Conservation (phyloP, 1,284 basidiomycete genomes). For the Cerrena zonata region DNA sequence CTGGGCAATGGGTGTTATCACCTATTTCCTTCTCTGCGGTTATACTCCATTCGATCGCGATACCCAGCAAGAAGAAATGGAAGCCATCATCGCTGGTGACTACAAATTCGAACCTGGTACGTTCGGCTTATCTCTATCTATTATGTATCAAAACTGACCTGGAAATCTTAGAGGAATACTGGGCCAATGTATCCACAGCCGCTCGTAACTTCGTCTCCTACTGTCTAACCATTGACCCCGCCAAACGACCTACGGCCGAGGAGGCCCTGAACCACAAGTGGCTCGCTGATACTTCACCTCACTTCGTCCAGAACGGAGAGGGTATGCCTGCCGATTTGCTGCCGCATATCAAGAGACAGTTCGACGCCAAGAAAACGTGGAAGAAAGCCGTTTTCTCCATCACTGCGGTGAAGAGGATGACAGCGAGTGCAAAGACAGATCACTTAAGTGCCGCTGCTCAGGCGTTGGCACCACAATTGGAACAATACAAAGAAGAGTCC, state of each 20-base stretch:
- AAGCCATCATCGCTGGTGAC: conserved; percentile 87
- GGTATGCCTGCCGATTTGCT: conserved; percentile 76
- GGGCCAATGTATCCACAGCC: conserved; percentile 75
- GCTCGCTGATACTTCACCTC: conserved; percentile 63
- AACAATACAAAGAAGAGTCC: conserved; percentile 75
- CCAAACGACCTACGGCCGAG: conserved; percentile 68
- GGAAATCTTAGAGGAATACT: conserved; percentile 68
- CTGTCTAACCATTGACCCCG: conserved; percentile 82
- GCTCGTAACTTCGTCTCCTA: conserved; percentile 76
- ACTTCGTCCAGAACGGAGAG: conserved; percentile 65
- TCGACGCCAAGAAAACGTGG: conserved; percentile 85
- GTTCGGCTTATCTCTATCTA: conserved; percentile 9
- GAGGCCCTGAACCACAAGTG: conserved; percentile 74
- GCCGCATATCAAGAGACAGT: conserved; percentile 82
- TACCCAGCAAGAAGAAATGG: conserved; percentile 81
- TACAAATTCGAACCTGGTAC: conserved; percentile 82
- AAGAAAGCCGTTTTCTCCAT: conserved; percentile 82
- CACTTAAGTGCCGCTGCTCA: conserved; percentile 39
- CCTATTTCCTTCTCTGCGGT: conserved; percentile 90
- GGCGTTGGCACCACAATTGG: conserved; percentile 57
- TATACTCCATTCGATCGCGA: conserved; percentile 95
- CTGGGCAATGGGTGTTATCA: conserved; percentile 96
- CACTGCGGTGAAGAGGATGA: conserved; percentile 79
- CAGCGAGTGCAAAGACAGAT: conserved; percentile 38
- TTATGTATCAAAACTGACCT: conserved; percentile 7